Evolutionary conservation across 2,329 filamentous ascomycete genomes (phyloP), one percentile per base, ranked within the genome.

Genomic region (Colletotrichum lini): DNA sequence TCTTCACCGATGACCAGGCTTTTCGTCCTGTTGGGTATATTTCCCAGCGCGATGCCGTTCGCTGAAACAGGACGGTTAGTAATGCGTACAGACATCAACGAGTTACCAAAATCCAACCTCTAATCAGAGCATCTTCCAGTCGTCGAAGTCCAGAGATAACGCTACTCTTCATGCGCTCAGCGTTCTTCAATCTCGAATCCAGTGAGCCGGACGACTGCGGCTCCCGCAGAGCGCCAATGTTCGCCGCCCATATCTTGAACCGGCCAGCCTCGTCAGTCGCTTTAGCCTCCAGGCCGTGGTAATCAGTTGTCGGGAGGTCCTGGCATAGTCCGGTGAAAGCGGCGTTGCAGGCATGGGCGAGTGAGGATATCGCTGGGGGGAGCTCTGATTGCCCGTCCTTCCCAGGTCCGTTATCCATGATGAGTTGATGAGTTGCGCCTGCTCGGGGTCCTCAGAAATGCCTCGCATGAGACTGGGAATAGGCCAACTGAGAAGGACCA

Each of bases 201-300:
- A 67, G 47, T 8, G 65, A 61, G 21, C 47, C 47, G n/a, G 26
- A 35, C 10, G 56, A 67, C 4, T 35, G 49, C 18, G 56, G 35
- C 4, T 21, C 26, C 45, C 47, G 40, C 6, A 67, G 18, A 23
- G 57, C 65, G 23, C 49, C 65, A 13, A 67, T 45, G 9, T 67
- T 67, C 13, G 21, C 49, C 1, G 57, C 65, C 65, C 65, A 67
- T 47, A 67, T 40, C 7, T 42, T 67, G 56, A 61, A 61, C 16
- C 65, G 59, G 5, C 38, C 65, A 8, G 42, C 35, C 57, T 67
- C 57, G 15, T 67, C 65, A 13, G 44, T 15, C n/a, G 15, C 35
- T 3, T 52, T 6, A n/a, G 44, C 21, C 18, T 49, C 65, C 15
- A 67, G 4, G 3, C 2, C 57, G 6, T 23, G 57, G 16, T 56